Base-by-base conservation (phyloP, 768 basidiomycete species). In the Lactarius trivialis region DNA sequence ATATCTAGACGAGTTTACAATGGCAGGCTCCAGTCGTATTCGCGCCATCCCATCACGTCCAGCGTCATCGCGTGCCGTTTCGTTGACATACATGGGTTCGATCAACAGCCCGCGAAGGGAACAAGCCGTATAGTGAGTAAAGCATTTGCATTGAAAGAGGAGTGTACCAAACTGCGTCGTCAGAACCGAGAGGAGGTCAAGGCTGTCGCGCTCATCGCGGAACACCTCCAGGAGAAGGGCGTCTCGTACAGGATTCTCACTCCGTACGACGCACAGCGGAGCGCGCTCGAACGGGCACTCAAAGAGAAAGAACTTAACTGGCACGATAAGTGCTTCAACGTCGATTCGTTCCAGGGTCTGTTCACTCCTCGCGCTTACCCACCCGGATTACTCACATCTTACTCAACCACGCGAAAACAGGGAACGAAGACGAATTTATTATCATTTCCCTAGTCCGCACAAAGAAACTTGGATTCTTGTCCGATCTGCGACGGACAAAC, bases 341-440 rank as follows among this genome's bases (percentile, higher is more conserved):
- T 91, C 30, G 89, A 91, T 68, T 82, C 85, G 1, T 91, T 90
- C 67, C 89, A 91, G 83, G 89, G 90, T 88, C 67, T 58, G 72
- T 62, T 21, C 58, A 71, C 43, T 33, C 32, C 7, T 32, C 19
- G 5, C 36, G 37, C 53, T 11, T 32, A 48, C 30, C 1, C 12
- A 34, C 30, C 6, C 26, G 5, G 4, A 4, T 60, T 24, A 6
- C 37, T 43, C 30, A 43, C 39, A 45, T 33, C 4, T 49, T 7
- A 15, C n/a, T n/a, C n/a, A 36, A 56, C 7, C 30, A 11, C 24
- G 21, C 52, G 4, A 54, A 69, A 49, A 3, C 65, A 92, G 91
- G 91, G 12, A 92, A 93, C 78, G 91, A 93, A 69, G 87, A 87
- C 57, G 85, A 92, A 58, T 82, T 81, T 33, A 85, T 91, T 51